Evolutionary conservation across 1,139 yeast species (phyloP), one percentile per base, ranked within the genome.

Genomic region (Candida labiduridarum): DNA sequence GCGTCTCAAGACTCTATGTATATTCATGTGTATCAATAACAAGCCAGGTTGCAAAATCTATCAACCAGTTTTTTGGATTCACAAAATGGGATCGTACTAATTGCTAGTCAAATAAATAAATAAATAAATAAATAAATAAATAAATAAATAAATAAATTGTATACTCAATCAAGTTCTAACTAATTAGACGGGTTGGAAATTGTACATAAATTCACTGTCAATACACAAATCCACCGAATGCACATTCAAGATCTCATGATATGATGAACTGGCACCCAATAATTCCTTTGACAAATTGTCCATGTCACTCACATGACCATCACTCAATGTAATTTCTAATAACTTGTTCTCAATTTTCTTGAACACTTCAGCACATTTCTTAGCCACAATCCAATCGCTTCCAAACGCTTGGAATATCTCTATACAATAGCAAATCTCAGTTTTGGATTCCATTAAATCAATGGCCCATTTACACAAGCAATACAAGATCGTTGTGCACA

Each of bases 331-430:
- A 18, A 74, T 67, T 30, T 76, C 79, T 12, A 71, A 57, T 14
- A 77, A 70, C 11, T 75, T 69, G 48, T 67, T 68, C 46, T 71
- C 73, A 51, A 75, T 67, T 46, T 68, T 72, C 46, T 69, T 68
- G 56, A 79, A 75, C 1, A 77, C 75, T 29, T 67, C 69, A 2
- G 79, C 71, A 51, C 79, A 71, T 57, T 72, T 68, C 36, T 63
- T 68, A 4, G 81, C 80, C 50, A 76, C 71, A 12, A 69, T 66
- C 82, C 83, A 78, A 47, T 70, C 72, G 35, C 66, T 72, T 22
- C 79, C 72, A 56, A 76, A 79, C 44, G 73, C 76, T 50, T 71
- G 67, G 40, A 78, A 58, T 3, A 79, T 70, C 54, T 79, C 82
- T 6, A 72, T 72, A 52, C 78, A 72, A 43, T 74, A 68, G 50